Evolutionary conservation across 192 early-diverging fungal genomes (phyloP), one percentile per base, ranked within the genome.

Genomic region (Coemansia erecta): DNA sequence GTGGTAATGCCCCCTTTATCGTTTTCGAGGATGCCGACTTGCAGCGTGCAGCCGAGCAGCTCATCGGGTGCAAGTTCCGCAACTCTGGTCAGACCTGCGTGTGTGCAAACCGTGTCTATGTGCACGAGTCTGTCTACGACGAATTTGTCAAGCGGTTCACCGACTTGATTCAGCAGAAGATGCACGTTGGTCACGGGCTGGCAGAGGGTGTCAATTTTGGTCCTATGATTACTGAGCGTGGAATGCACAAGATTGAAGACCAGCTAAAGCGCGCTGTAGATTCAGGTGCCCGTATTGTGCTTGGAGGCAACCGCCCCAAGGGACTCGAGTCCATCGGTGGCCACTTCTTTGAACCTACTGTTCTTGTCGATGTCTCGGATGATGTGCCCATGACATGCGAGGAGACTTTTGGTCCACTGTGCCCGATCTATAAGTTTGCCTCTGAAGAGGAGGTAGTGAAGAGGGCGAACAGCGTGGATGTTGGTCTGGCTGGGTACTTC

Each of bases 331-430:
- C 37, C 33, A 23, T 13, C 8, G 54, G 63, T n/a, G 92, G 90
- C 19, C 84, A 86, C 52, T 97, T 90, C 66, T 92, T 86, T 59
- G 82, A 89, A 28, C 93, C 93, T 18, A 95, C 94, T 1, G 82
- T 97, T 18, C 62, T 97, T 26, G 74, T 77, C 1, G 81, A 84
- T n/a, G 85, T 91, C 66, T 81, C 75, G 8, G 77, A 83, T 31
- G 76, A 83, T 24, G 91, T 92, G 87, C 60, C 61, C 13, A 85
- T 95, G 49, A 66, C 84, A 23, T 73, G 63, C 17, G 90, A 94
- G 66, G 95, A 97, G 70, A 90, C 88, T 6, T 97, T 97, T 85
- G 95, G 95, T 8, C 94, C 95, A 8, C 82, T 97, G 22, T 90
- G 89, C 26, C 85, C 82, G 12, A 73, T 98, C 26, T 88, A 84